These are phyloP conservation scores for Stagonosporopsis chrysanthemi DNA, from an alignment of 2,329 filamentous ascomycete genomes.

Conservation along the genomic window DNA sequence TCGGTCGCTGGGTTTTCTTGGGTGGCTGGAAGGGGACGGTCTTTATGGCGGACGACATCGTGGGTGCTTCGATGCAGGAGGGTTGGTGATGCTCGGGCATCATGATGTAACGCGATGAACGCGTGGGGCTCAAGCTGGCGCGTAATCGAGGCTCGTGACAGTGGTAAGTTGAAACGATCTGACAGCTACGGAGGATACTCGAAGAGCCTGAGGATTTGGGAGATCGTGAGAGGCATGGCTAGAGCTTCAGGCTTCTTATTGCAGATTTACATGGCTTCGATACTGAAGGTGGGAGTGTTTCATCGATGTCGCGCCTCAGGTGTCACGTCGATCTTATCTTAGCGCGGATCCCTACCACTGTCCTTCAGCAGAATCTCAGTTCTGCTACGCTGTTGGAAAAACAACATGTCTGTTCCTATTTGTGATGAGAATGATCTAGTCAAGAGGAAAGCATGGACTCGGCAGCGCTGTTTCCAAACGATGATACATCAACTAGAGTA, in stretches of 20 bases:
- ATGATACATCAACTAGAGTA: not conserved
- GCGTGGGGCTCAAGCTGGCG: slow-evolving; percentile 12
- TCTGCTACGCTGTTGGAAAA: not conserved
- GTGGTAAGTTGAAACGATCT: not conserved
- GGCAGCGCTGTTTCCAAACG: not conserved
- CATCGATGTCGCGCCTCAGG: slow-evolving; percentile 19
- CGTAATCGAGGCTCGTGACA: slow-evolving; percentile 5
- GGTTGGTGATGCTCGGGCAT: slow-evolving; percentile 23
- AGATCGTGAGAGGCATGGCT: not conserved
- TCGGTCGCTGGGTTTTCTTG: slow-evolving; percentile 28
- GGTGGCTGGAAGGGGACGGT: slow-evolving; percentile 43
- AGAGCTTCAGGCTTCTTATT: slow-evolving; percentile 2
- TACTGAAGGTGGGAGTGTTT: slow-evolving; percentile 17
- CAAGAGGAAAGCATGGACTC: not conserved
- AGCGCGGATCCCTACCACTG: slow-evolving; percentile 11
- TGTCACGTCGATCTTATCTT: slow-evolving; percentile 14
- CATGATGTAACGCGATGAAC: slow-evolving; percentile 12
- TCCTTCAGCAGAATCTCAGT: not conserved
- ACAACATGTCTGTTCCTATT: slow-evolving; percentile 1
- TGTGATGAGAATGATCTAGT: not conserved
- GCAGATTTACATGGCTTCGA: not conserved
- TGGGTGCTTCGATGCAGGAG: slow-evolving; percentile 35
- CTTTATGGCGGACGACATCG: slow-evolving; percentile 39
- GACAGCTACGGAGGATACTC: not conserved
- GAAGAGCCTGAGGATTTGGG: not conserved